These are phyloP conservation scores for Pyrenochaeta sp. DNA, from an alignment of 2,329 filamentous ascomycete genomes.

Conservation along the genomic window DNA sequence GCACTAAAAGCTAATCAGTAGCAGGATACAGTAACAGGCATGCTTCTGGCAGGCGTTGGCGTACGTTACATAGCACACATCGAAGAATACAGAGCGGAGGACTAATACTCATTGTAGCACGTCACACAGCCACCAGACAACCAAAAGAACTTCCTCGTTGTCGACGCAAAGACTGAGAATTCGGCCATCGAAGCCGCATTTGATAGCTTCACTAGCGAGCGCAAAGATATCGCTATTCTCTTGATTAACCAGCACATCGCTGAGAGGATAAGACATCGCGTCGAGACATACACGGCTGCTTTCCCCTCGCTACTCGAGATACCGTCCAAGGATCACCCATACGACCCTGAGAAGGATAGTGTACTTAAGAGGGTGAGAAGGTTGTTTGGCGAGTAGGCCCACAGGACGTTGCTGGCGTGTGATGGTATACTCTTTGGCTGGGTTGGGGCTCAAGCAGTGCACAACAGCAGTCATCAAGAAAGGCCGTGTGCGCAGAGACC, in stretches of 20 bases:
- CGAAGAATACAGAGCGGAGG: background rate
- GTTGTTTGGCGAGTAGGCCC: slow-evolving; percentile 72
- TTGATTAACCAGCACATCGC: slow-evolving; percentile 99
- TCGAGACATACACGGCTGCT: slow-evolving; percentile 91
- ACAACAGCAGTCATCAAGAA: background rate
- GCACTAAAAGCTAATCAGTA: slow-evolving; percentile 17
- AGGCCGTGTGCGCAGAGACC: background rate
- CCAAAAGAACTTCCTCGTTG: slow-evolving; percentile 97
- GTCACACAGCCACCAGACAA: slow-evolving; percentile 87
- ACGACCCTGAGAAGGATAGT: slow-evolving; percentile 98
- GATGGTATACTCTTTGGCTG: no score
- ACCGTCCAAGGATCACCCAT: slow-evolving; percentile 97
- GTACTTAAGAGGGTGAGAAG: slow-evolving; percentile 87
- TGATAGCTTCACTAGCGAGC: slow-evolving; percentile 83
- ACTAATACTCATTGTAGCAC: slow-evolving; percentile 67
- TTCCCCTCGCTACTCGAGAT: slow-evolving; percentile 98
- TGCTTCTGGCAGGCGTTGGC: slow-evolving; percentile 93
- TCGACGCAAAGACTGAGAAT: slow-evolving; percentile 92
- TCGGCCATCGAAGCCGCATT: slow-evolving; percentile 89
- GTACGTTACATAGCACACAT: slow-evolving; percentile 60
- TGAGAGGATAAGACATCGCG: slow-evolving; percentile 87
- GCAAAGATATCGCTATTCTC: slow-evolving; percentile 96
- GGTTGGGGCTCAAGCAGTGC: slow-evolving; percentile 2
- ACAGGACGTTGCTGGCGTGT: background rate
- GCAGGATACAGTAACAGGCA: slow-evolving; percentile 93